Base-by-base conservation (phyloP, 805 yeast genomes). In the Kuraishia ogatae region DNA sequence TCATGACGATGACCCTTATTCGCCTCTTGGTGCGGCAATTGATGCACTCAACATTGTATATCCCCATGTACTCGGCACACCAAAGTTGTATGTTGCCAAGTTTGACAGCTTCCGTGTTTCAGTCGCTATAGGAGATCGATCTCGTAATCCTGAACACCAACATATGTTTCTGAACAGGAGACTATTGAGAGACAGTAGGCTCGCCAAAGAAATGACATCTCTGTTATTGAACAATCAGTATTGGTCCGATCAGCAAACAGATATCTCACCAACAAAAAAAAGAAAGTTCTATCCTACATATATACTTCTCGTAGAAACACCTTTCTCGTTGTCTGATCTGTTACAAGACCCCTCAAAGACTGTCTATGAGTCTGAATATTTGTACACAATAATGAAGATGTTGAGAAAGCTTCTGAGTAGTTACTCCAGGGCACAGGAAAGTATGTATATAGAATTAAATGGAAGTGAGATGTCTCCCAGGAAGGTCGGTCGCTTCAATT, bases 261-360 rank as follows among this genome's bases (percentile, higher is more conserved):
- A 35, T 35, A 17, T 15, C 3, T 35, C 43, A 35, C 43, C 43
- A 35, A 11, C n/a, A 10, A 35, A 35, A 15, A 10, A 17, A 35
- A 35, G 43, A 17, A 35, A 11, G 17, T 35, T 8, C 13, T 35
- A 13, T 15, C 43, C 43, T 35, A 15, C n/a, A 35, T 35, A 35
- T 35, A 35, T 35, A 17, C n/a, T 35, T 3, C 13, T 35, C 13
- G 17, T 35, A 15, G 43, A 35, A 17, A 35, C 43, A 8, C 43
- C 43, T 8, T 35, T 35, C 43, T 35, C 43, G 13, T 35, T 3
- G 15, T 7, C 73, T 17, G 81, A 78, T 55, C 55, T 75, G 23
- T 47, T 73, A 4, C 80, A 78, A 56, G 74, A 71, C 55, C 73
- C 78, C 0, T 58, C 69, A 2, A 77, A 76, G 43, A 11, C 17